Base-by-base conservation (phyloP, 176 grass and related monocot genomes). In the Oryza glaberrima region DNA sequence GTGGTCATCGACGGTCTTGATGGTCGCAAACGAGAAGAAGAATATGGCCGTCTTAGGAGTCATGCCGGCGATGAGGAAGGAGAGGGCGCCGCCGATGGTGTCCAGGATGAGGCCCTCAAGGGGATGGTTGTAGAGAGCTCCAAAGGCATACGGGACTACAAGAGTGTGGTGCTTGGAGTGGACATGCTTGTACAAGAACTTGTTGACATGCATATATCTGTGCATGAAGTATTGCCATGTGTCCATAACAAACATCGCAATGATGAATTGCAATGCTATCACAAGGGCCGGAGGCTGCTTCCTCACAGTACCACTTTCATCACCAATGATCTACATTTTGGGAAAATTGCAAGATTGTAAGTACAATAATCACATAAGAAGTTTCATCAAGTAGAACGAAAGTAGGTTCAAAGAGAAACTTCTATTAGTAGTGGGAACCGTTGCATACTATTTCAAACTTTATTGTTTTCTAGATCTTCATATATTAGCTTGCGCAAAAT, bases 221-320 rank as follows among this genome's bases (percentile, higher is more conserved):
- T 94, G 92, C 92, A 94, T 91, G 89, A 91, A 94, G 83, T 94
- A 94, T 69, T 94, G 92, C 92, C 92, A 94, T 78, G 92, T 94
- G 80, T 94, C 92, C 89, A 94, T 88, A 65, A 91, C 92, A 14
- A 94, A 81, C 92, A 94, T 94, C 7, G 89, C 92, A 40, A 93
- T 44, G 23, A 85, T 23, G 75, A 90, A 82, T 67, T 93, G 91
- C 80, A 90, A 30, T 20, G 80, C 76, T 48, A 92, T 89, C 61
- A 88, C 38, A 49, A 88, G 64, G 3, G 82, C 22, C 0, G 90
- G 69, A 22, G 94, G 92, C 20, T 92, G 94, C 66, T 81, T 58
- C 47, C 63, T 87, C 25, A 74, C 36, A 1, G 43, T 86, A 63
- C 88, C 90, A 22, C 72, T 77, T 60, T 97, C 92, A 60, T 94